Percentiles rank a stretch among this genome's conserved stretches.
phyloP scores from a whole-genome alignment of 352 stramenopile species.

The Globisporangium spinosum region DNA sequence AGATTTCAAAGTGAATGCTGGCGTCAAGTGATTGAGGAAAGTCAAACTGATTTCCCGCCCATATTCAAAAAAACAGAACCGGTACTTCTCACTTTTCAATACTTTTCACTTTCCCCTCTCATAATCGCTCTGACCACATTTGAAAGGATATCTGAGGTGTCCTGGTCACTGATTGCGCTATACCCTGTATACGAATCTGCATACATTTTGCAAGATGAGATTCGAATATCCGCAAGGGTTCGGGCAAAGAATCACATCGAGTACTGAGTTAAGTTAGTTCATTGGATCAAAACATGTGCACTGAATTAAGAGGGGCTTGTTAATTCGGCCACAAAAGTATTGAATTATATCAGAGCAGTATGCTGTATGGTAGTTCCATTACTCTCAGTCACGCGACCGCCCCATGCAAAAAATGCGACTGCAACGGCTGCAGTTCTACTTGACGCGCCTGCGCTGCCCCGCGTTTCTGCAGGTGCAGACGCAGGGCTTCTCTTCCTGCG shows the following conservation, averaged over 20 bases:
- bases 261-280: too few relatives aligned
- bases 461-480: conserved; percentile 26
- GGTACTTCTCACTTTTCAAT: neutral
- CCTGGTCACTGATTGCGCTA: neutral
- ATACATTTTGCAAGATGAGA: too few relatives aligned
- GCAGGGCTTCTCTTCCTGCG: conserved; percentile 12
- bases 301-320: too few relatives aligned
- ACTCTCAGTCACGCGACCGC: too few relatives aligned
- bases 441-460: conserved; percentile 32
- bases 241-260: too few relatives aligned
- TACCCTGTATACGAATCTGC: too few relatives aligned
- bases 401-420: neutral
- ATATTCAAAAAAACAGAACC: neutral
- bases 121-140: neutral
- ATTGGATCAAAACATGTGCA: too few relatives aligned
- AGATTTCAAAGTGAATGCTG: too few relatives aligned
- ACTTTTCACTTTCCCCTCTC: neutral
- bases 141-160: neutral
- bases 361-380: neutral
- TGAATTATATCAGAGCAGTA: too few relatives aligned
- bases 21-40: too few relatives aligned
- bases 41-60: neutral
- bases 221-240: too few relatives aligned
- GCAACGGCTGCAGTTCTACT: conserved; percentile 1
- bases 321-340: too few relatives aligned